Percentiles rank a stretch among this genome's conserved stretches.
Evolutionary conservation across 2,329 filamentous ascomycete genomes (phyloP).

Genomic region (Diaporthe eres): DNA sequence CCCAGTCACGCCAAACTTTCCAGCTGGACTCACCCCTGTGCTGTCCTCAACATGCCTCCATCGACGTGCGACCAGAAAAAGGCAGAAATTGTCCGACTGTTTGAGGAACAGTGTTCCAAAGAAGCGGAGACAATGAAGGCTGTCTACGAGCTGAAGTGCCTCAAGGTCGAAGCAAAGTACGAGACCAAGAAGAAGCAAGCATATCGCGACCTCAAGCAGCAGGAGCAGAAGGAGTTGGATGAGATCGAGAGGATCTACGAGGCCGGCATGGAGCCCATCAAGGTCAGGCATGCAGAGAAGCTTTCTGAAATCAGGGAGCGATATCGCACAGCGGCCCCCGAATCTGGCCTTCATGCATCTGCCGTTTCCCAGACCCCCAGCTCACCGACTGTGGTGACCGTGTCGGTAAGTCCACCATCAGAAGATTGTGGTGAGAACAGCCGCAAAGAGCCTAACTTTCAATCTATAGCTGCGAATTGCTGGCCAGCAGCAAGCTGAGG

Average conservation of each 20-base stretch:
- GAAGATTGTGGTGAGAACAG: not conserved
- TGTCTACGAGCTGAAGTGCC: not conserved
- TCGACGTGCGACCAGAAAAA: constrained; percentile 4
- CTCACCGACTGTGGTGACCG: not conserved
- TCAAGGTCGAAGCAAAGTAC: not conserved
- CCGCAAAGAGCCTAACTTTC: not conserved
- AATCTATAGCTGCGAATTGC: no score
- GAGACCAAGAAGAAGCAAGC: not conserved
- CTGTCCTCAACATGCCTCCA: not conserved
- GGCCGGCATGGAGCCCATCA: not conserved
- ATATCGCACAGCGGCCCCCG: not conserved
- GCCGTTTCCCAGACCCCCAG: not conserved
- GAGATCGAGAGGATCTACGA: not conserved
- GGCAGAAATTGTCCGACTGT: not conserved
- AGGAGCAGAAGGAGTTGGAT: not conserved
- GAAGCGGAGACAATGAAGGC: not conserved
- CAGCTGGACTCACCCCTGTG: not conserved
- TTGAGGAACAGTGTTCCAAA: not conserved
- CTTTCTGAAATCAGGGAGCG: not conserved
- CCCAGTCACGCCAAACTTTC: not conserved
- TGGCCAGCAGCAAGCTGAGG: not conserved
- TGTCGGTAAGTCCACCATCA: not conserved
- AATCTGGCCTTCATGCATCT: not conserved
- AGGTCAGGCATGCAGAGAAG: not conserved
- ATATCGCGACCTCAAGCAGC: not conserved